Conservation (phyloP, 2,329 filamentous ascomycete genomes). For the Plectosphaerella plurivora region DNA sequence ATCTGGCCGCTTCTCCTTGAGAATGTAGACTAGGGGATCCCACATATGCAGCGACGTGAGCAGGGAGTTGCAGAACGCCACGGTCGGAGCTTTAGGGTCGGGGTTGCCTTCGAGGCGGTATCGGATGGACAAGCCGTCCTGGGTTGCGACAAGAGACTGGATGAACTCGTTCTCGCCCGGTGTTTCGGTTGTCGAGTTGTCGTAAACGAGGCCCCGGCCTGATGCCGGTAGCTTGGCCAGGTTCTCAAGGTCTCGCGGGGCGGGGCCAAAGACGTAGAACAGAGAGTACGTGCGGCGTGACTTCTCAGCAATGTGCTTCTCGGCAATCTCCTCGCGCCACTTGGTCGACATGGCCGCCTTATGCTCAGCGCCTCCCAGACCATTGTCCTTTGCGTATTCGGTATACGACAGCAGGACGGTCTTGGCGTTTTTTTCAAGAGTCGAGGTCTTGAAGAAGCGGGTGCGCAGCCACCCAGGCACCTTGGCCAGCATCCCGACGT, state of each 20-base stretch:
- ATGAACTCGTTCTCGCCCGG: constrained; percentile 50
- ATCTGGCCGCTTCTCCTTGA: constrained; percentile 54
- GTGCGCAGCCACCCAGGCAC: constrained; percentile 77
- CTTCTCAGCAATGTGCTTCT: constrained; percentile 52
- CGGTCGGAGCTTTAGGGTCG: constrained; percentile 61
- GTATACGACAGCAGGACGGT: constrained; percentile 61
- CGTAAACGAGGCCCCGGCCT: constrained; percentile 13
- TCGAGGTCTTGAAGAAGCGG: constrained; percentile 63
- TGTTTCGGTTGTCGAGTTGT: constrained; percentile 32
- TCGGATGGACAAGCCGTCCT: constrained; percentile 64
- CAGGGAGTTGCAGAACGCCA: constrained; percentile 77
- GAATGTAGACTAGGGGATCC: constrained; percentile 65
- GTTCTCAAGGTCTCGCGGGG: constrained; percentile 61
- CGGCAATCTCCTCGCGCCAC: constrained; percentile 55
- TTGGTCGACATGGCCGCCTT: constrained; percentile 58
- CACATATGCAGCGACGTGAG: constrained; percentile 77
- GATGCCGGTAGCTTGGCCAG: constrained; percentile 45
- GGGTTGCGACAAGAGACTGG: constrained; percentile 62
- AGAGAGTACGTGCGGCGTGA: constrained; percentile 61
- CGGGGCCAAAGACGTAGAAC: constrained; percentile 77
- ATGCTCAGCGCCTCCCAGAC: constrained; percentile 60
- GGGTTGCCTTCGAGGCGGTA: constrained; percentile 73
- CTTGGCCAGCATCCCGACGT: constrained; percentile 65
- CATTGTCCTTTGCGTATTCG: constrained; percentile 66
- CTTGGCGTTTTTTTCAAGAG: constrained; percentile 50